Percentiles rank a stretch among this genome's conserved stretches.
Conservation (phyloP, 2,329 filamentous ascomycete species). For the Colletotrichum sp. region DNA sequence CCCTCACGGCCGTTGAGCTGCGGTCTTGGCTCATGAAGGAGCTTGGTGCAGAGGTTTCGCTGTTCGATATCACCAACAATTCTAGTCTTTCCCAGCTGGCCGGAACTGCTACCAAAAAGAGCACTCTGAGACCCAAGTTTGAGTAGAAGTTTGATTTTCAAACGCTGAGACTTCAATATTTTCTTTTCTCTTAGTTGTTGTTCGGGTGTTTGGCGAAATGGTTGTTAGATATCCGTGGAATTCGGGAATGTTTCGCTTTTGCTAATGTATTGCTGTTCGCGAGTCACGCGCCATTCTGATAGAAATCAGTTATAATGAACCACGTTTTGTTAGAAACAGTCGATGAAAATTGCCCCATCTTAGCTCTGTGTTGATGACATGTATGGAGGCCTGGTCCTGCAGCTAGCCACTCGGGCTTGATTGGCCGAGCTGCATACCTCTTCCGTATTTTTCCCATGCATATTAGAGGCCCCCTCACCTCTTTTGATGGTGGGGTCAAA, state of each 20-base stretch:
- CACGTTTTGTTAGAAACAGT: not conserved
- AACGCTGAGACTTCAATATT: not conserved
- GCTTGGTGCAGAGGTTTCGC: constrained; percentile 45
- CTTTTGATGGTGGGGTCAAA: not conserved
- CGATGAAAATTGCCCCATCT: not conserved
- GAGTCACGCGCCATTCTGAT: not conserved
- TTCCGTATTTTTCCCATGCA: not conserved
- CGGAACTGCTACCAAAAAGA: constrained; percentile 25
- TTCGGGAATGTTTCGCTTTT: not conserved
- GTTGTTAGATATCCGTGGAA: not conserved
- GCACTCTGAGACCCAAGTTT: constrained; percentile 20
- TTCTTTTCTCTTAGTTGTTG: not conserved
- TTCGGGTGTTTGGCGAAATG: not conserved
- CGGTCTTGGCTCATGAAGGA: constrained; percentile 53
- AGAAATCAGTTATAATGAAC: not conserved
- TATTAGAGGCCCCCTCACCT: not conserved
- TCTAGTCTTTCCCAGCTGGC: constrained; percentile 26
- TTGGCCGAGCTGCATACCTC: not conserved
- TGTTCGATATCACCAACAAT: constrained; percentile 48
- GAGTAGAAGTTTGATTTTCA: not conserved
- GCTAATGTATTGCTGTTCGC: not conserved
- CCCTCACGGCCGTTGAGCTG: constrained; percentile 35
- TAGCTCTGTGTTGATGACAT: not conserved
- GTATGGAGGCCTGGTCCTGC: not conserved
- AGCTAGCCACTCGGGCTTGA: not conserved